Base-by-base conservation (phyloP, 164 flowering plant genomes). In the Piper betle region DNA sequence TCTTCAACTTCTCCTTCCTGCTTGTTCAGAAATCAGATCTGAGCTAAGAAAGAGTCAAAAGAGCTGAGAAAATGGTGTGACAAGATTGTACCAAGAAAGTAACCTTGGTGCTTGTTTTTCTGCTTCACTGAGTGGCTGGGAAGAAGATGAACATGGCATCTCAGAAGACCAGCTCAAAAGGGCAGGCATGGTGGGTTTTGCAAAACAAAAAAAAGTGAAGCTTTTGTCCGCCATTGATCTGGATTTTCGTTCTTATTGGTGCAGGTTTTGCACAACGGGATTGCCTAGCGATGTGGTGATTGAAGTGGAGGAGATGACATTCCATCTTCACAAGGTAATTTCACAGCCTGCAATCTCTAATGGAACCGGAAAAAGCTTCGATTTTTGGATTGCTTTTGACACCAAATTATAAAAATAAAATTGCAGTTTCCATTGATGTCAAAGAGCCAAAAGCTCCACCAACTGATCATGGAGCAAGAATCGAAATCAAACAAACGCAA, bases 221-320 rank as follows among this genome's bases (percentile, higher is more conserved):
- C 33, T 25, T 25, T 25, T 25, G 33, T 1, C 20, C 15, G 33
- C 16, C 33, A 37, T 48, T 50, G 37, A 19, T 11, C 10, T 12
- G 25, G 33, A 25, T 25, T 25, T 25, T 25, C 33, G 33, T 25
- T 25, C 33, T 15, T 37, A 5, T 0, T 52, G 4, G 52, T 73
- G 66, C 77, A 91, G 97, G 97, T 93, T 93, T 68, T 93, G 92
- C 65, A 90, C 96, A 37, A 88, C 96, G 17, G 97, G 97, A 16
- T 72, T 93, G 42, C 97, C 97, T 0, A 90, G 99, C 73, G 99
- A 93, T 80, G 77, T 93, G 64, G 82, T 80, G 4, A 62, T 93
- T 12, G 94, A 90, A 69, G 94, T 90, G 8, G 85, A 75, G 17
- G 88, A 82, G 53, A 89, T 87, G 96, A 66, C 77, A 53, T 93